Evolutionary conservation across 225 moss, liverwort and hornwort genomes (phyloP), one percentile per base, ranked within the genome.

Genomic region (Polytrichum formosum): DNA sequence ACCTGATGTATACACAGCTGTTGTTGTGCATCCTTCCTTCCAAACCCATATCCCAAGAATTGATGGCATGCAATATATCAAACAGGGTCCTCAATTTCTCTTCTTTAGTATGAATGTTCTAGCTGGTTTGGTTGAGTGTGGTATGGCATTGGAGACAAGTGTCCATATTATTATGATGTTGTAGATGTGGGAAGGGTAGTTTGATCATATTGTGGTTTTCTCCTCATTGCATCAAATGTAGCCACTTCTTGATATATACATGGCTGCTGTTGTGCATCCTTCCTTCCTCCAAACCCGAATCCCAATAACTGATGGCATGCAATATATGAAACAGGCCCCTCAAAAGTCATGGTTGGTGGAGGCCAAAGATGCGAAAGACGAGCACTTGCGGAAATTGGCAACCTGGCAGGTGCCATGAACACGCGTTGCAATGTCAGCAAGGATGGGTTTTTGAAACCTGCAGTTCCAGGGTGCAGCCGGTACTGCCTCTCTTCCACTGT

Each of bases 331-430:
- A n/a, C 69, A 70, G 69, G 31, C 22, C 28, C 28, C 31, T 28
- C 69, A 33, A 70, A 21, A n/a, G 22, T 26, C 19, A 29, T 55
- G 26, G 69, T n/a, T 20, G 69, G 69, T 30, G 55, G 56, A 54
- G 16, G 69, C 33, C 69, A 56, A 20, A 56, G 2, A 56, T 28
- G 2, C n/a, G 67, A 56, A 29, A 26, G 89, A 71, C 62, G 89
- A 74, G 83, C 81, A 2, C 73, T 89, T 5, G 85, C 83, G 5
- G 89, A 89, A 54, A 85, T 89, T 66, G 85, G 85, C 26, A 89
- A 89, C 78, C 74, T 89, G 20, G 89, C 85, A 26, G 89, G 83
- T 53, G 80, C 85, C n/a, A 80, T 85, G 80, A 78, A 73, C 26
- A 73, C 82, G 61, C 78, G 89, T 21, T 81, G 85, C 55, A 78